phyloP scores from a whole-genome alignment of 169 alveolate genomes.

The Plasmodium cynomolgi region DNA sequence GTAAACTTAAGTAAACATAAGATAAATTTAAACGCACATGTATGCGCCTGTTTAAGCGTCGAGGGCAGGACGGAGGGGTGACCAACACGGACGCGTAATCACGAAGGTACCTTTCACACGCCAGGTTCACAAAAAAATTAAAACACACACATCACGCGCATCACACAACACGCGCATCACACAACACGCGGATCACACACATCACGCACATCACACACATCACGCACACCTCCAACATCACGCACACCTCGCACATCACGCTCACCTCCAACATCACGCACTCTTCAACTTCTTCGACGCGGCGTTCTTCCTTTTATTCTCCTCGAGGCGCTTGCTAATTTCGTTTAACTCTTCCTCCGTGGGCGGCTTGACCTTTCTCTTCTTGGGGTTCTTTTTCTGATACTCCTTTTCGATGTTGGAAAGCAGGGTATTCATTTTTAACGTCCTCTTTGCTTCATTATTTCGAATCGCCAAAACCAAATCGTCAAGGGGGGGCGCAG shows the following conservation, averaged over 20 bases:
- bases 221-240: too few species aligned
- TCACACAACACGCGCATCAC: neutral
- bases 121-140: slow-evolving; percentile 14
- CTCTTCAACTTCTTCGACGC: slow-evolving; percentile 16
- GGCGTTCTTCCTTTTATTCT: slow-evolving; percentile 21
- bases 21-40: neutral
- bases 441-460: slow-evolving; percentile 58
- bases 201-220: neutral
- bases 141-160: neutral
- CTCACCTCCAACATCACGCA: neutral
- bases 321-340: slow-evolving; percentile 50
- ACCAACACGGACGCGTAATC: neutral
- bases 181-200: neutral
- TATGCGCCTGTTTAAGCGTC: neutral
- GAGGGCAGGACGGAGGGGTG: neutral
- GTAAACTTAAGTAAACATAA: too few species aligned
- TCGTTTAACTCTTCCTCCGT: slow-evolving; percentile 53
- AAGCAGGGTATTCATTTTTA: slow-evolving; percentile 16
- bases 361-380: slow-evolving; percentile 38
- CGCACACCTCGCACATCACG: too few species aligned
- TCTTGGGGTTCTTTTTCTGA: slow-evolving; percentile 29
- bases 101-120: neutral
- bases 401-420: slow-evolving; percentile 30
- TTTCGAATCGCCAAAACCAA: slow-evolving; percentile 53
- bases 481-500: slow-evolving; percentile 40